Base-by-base conservation (phyloP, 257 asterid species). In the Cordia subcordata region DNA sequence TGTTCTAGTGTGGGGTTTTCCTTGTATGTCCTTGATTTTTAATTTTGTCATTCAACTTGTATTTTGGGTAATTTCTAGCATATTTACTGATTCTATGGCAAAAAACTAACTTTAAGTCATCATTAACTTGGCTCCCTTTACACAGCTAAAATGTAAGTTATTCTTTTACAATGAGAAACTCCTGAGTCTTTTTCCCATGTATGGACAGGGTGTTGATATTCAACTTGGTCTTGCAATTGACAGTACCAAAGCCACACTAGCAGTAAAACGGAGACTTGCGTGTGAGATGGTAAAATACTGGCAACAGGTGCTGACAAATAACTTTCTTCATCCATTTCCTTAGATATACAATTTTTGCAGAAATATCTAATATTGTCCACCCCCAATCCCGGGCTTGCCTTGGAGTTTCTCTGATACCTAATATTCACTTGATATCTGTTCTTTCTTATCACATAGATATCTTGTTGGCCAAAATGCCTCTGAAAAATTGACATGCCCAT, bases 281-380 rank as follows among this genome's bases (percentile, higher is more conserved):
- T 89, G 97, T 69, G 99, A 93, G 89, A 93, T 93, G 97, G 97
- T 93, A 32, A 93, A 93, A 79, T 93, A 83, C 70, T 93, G 97
- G 96, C 99, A 89, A 81, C 99, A 93, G 99, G 99, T 91, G 76
- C 38, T 50, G 49, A 57, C 22, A 14, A 13, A 51, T 10, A n/a
- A 42, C 17, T 13, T 17, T 18, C 27, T 50, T n/a, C 35, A n/a
- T 15, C 27, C 4, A 27, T 27, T 27, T 27, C 45, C 49, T 60
- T 21, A n/a, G n/a, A n/a, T n/a, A n/a, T n/a, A n/a, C n/a, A n/a
- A n/a, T n/a, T n/a, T n/a, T n/a, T n/a, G n/a, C n/a, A n/a, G n/a
- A n/a, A n/a, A 27, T 27, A 27, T 27, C 4, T 27, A 27, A 27
- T 27, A 27, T 27, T 27, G 6, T 27, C 6, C 35, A 1, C 35